phyloP scores from a whole-genome alignment of 2,329 filamentous ascomycete genomes.

The Penicillium sclerotigenum region DNA sequence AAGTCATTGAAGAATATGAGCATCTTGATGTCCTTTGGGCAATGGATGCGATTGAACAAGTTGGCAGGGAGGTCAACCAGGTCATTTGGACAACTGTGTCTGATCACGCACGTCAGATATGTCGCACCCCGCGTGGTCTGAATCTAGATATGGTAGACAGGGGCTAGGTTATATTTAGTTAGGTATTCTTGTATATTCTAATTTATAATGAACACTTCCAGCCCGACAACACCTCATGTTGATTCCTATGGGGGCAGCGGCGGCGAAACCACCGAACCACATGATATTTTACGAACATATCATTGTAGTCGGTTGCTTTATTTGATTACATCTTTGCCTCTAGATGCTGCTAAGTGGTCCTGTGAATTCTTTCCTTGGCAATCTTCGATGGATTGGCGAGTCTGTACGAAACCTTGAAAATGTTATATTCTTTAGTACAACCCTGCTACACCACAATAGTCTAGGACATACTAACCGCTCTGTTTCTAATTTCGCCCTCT shows the following conservation, averaged over 20 bases:
- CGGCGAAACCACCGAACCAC: neutral
- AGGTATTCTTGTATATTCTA: neutral
- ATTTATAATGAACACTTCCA: neutral
- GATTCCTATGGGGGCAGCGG: neutral
- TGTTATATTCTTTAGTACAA: neutral
- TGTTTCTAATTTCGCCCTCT: neutral
- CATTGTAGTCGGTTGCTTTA: neutral
- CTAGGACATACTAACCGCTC: neutral
- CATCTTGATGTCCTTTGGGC: slow-evolving; percentile 96
- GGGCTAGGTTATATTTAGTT: neutral
- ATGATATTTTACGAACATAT: neutral
- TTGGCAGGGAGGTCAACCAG: slow-evolving; percentile 75
- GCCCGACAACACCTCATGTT: neutral
- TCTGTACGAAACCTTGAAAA: neutral
- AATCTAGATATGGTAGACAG: slow-evolving; percentile 3
- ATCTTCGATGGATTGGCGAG: too few relatives aligned
- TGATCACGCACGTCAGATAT: slow-evolving; percentile 55
- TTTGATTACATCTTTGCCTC: neutral
- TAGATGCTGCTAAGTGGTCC: neutral
- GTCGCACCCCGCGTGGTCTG: slow-evolving; percentile 59
- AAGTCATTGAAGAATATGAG: slow-evolving; percentile 82
- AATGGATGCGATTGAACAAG: slow-evolving; percentile 78
- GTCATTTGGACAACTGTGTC: slow-evolving; percentile 76
- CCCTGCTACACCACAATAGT: neutral
- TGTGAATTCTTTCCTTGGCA: neutral